Evolutionary conservation across 805 yeast species (phyloP).

Genomic region (Candida krabiensis): DNA sequence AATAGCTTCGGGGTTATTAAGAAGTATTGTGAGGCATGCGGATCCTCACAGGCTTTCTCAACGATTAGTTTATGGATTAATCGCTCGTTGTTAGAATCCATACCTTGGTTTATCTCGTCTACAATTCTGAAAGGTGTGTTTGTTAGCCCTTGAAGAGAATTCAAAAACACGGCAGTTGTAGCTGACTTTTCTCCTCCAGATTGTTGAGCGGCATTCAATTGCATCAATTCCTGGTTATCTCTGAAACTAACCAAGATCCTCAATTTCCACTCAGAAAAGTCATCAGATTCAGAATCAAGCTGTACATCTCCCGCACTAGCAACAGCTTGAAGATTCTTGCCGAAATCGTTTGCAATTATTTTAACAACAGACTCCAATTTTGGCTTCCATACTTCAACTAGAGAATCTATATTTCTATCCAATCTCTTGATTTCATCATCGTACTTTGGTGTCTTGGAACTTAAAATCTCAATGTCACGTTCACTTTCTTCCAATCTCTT

Average conservation of each 20-base stretch:
- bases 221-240: constrained; percentile 66
- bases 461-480: constrained; percentile 36
- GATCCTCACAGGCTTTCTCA: constrained; percentile 65
- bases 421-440: constrained; percentile 32
- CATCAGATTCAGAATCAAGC: constrained; percentile 49
- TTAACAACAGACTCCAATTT: constrained; percentile 52
- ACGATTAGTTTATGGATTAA: constrained; percentile 84
- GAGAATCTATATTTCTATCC: constrained; percentile 37
- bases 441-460: constrained; percentile 39
- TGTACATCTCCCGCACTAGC: constrained; percentile 86
- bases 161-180: constrained; percentile 84
- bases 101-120: constrained; percentile 98
- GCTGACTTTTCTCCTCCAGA: constrained; percentile 99
- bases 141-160: constrained; percentile 86
- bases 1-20: constrained; percentile 90
- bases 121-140: constrained; percentile 91
- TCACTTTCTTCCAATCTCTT: constrained; percentile 39
- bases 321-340: constrained; percentile 63
- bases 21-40: constrained; percentile 69
- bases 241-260: constrained; percentile 86
- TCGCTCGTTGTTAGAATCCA: constrained; percentile 93
- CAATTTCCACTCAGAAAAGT: constrained; percentile 75
- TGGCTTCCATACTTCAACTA: constrained; percentile 55
- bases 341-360: constrained; percentile 63
- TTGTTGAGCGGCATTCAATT: constrained; percentile 82